phyloP scores from a whole-genome alignment of 768 basidiomycete species.

The Lentinus tigrinus region DNA sequence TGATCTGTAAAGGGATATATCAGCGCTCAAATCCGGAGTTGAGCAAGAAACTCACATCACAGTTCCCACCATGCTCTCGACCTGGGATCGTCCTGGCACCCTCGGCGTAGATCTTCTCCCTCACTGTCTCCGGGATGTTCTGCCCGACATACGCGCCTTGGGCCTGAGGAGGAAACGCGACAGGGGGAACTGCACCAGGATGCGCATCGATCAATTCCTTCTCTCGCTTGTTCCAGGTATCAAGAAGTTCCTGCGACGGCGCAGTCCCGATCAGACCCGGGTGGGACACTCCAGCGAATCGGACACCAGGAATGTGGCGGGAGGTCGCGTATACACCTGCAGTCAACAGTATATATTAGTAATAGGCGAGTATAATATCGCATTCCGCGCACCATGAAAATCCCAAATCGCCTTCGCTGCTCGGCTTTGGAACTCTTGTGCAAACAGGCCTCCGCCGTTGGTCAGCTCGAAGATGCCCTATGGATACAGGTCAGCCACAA shows the following conservation, averaged over 20 bases:
- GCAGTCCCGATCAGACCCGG: constrained; percentile 78
- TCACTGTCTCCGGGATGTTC: constrained; percentile 46
- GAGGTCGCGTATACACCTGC: constrained; percentile 69
- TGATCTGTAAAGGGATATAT: constrained; percentile 51
- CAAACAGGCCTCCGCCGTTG: constrained; percentile 73
- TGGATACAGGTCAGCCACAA: neutral
- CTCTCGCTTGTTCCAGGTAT: constrained; percentile 75
- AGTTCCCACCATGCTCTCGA: constrained; percentile 79
- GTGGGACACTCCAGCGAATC: constrained; percentile 76
- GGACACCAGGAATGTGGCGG: constrained; percentile 76
- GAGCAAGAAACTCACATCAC: constrained; percentile 51
- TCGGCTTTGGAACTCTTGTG: constrained; percentile 64
- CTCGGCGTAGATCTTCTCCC: constrained; percentile 55
- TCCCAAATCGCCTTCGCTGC: constrained; percentile 85
- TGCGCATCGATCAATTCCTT: constrained; percentile 57
- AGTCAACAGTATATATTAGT: neutral
- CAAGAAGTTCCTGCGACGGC: constrained; percentile 69
- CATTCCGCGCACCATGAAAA: constrained; percentile 48
- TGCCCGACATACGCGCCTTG: constrained; percentile 70
- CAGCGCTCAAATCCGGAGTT: too few relatives aligned
- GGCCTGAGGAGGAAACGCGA: constrained; percentile 62
- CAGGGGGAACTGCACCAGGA: constrained; percentile 53
- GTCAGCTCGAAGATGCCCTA: constrained; percentile 74
- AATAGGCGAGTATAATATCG: neutral
- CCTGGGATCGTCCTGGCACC: constrained; percentile 77